Evolutionary conservation across 148 eudicot species (phyloP), one percentile per base, ranked within the genome.

Genomic region (Fagopyrum esculentum): DNA sequence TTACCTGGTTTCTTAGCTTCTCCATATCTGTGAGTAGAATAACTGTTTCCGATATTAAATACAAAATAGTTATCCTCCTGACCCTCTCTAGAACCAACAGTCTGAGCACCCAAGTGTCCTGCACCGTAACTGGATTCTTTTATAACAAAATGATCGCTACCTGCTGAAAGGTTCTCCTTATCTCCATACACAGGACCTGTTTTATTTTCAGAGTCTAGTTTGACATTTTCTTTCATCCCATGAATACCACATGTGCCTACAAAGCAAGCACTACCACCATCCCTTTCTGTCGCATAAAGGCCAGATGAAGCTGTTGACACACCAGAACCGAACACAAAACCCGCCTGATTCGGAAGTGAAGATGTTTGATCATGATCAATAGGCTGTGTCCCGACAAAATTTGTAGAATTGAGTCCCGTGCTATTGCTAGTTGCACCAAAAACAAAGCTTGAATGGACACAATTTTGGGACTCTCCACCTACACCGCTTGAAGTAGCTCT

Each of bases 41-140:
- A 45, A 66, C 50, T 73, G 61, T 16, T 72, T 43, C 73, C 73
- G 66, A 75, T 75, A 55, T 78, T 87, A 77, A 79, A 77, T 46
- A 72, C 61, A 78, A 79, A 82, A 71, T 35, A 76, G 56, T 78
- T 84, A 68, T 73, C 77, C 77, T 43, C 57, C 64, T 81, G 70
- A 69, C 79, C 76, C 26, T 48, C 26, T 64, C 66, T 13, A 22
- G 63, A 50, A 73, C 40, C 61, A 29, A 50, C 35, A 29, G 40
- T 35, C 40, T 35, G 2, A 35, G 40, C 40, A 35, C 40, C 40
- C 3, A 35, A 35, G 40, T 35, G 40, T 35, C 3, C 40, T 35
- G 40, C 40, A 35, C 40, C 3, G 40, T 35, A 35, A 35, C 3
- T 35, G 2, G 40, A 35, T 35, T 35, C 40, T 35, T 35, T 9